A percentile compares a stretch with the other conserved stretches of the same genome.
Conservation (phyloP, 805 yeast species). For the Phaffomyces opuntiae region DNA sequence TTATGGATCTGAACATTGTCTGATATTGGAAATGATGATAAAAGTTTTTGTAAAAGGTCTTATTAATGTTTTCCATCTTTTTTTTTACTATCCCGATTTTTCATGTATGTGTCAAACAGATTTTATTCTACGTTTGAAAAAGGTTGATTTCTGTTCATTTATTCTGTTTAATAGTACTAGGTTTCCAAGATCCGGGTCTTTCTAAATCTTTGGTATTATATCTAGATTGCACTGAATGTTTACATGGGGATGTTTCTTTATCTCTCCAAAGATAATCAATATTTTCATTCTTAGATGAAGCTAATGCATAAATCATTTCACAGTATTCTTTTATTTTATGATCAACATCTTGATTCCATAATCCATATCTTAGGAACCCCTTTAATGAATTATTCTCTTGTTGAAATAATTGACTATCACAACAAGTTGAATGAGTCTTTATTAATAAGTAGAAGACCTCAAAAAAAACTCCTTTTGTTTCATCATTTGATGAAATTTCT, state of each 20-base stretch:
- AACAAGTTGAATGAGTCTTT: constrained; percentile 1
- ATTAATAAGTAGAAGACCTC: background rate
- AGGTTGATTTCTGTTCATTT: background rate
- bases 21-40: no score
- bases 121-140: background rate
- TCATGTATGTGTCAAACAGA: background rate
- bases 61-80: background rate
- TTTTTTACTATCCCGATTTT: no score
- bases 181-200: constrained; percentile 7
- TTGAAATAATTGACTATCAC: constrained; percentile 22
- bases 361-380: constrained; percentile 1
- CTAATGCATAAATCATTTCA: background rate
- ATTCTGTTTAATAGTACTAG: background rate
- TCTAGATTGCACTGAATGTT: background rate
- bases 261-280: constrained; percentile 4
- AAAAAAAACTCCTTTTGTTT: constrained; percentile 4
- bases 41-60: no score
- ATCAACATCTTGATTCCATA: constrained; percentile 1
- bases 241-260: background rate
- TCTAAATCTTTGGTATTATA: background rate
- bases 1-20: no score
- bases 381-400: constrained; percentile 10
- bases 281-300: constrained; percentile 3
- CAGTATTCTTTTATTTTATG: background rate
- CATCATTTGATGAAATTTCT: constrained; percentile 14